A percentile compares a stretch with the other conserved stretches of the same genome.
Evolutionary conservation across 2,329 filamentous ascomycete species (phyloP).

Genomic region (Sporothrix pseudoabietina): DNA sequence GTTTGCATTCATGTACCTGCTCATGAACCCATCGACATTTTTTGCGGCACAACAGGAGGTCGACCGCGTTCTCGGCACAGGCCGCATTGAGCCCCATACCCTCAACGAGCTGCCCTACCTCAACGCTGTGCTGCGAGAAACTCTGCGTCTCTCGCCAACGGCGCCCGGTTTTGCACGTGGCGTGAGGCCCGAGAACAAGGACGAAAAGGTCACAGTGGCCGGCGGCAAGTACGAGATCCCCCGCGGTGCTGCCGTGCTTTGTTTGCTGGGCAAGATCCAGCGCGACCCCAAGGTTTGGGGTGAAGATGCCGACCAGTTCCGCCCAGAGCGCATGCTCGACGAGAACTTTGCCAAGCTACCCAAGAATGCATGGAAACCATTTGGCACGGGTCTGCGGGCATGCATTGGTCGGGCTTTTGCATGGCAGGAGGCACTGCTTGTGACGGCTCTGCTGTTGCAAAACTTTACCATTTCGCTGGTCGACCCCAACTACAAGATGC

Average conservation of each 20-base stretch:
- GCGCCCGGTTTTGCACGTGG: conserved; percentile 51
- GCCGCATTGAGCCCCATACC: conserved; percentile 50
- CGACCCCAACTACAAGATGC: conserved; percentile 60
- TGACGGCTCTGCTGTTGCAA: conserved; percentile 61
- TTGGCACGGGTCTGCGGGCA: conserved; percentile 55
- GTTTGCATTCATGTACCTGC: conserved; percentile 54
- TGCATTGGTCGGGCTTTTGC: conserved; percentile 59
- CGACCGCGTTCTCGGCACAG: conserved; percentile 52
- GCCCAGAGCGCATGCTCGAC: conserved; percentile 64
- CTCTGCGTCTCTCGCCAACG: conserved; percentile 49
- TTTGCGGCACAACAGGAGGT: conserved; percentile 56
- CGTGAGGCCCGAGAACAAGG: conserved; percentile 39
- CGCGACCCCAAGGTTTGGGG: conserved; percentile 60
- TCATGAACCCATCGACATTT: conserved; percentile 52
- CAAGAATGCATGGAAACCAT: conserved; percentile 53
- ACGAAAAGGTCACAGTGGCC: conserved; percentile 46
- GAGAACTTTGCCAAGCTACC: conserved; percentile 49
- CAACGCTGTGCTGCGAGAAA: conserved; percentile 55
- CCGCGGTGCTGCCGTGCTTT: conserved; percentile 48
- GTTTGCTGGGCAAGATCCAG: conserved; percentile 54
- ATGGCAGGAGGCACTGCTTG: conserved; percentile 55
- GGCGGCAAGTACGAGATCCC: conserved; percentile 57
- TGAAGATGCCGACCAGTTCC: conserved; percentile 58
- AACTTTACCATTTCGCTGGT: conserved; percentile 67
- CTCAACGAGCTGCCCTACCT: conserved; percentile 49